Conservation (phyloP, 257 asterid genomes). For the Verbena officinalis region DNA sequence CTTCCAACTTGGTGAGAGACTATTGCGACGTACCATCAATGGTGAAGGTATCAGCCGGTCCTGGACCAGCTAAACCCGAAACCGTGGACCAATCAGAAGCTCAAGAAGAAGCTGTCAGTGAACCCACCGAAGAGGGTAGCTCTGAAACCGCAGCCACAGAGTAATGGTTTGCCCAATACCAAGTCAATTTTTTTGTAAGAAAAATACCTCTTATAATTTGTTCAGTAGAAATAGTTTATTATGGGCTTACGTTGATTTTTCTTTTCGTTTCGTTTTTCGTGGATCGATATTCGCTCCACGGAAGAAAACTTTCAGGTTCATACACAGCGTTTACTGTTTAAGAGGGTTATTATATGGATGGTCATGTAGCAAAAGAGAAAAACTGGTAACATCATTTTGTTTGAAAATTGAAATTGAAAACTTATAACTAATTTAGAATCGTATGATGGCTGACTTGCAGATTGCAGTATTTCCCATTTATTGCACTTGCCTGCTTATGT, state of each 20-base stretch:
- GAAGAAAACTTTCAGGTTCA: constrained; percentile 14
- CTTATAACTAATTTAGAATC: too few relatives aligned
- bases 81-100: constrained; percentile 37
- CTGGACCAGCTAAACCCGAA: constrained; percentile 72
- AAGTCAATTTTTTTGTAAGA: constrained; percentile 41
- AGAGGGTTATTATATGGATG: constrained; percentile 17
- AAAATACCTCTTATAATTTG: constrained; percentile 7
- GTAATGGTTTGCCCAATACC: constrained; percentile 32
- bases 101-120: constrained; percentile 34
- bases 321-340: background rate
- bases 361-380: constrained; percentile 23
- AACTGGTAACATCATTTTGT: constrained; percentile 20
- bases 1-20: constrained; percentile 79
- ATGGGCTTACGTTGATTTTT: background rate
- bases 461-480: too few relatives aligned
- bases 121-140: constrained; percentile 36
- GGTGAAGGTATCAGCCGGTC: constrained; percentile 94
- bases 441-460: too few relatives aligned
- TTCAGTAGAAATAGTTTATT: constrained; percentile 8
- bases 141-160: constrained; percentile 37
- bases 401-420: background rate
- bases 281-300: constrained; percentile 3
- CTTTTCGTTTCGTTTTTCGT: too few relatives aligned
- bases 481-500: too few relatives aligned
- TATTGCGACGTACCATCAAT: constrained; percentile 84